These are phyloP conservation scores for Auricularia cornea DNA, from an alignment of 768 basidiomycete genomes.

Conservation along the genomic window DNA sequence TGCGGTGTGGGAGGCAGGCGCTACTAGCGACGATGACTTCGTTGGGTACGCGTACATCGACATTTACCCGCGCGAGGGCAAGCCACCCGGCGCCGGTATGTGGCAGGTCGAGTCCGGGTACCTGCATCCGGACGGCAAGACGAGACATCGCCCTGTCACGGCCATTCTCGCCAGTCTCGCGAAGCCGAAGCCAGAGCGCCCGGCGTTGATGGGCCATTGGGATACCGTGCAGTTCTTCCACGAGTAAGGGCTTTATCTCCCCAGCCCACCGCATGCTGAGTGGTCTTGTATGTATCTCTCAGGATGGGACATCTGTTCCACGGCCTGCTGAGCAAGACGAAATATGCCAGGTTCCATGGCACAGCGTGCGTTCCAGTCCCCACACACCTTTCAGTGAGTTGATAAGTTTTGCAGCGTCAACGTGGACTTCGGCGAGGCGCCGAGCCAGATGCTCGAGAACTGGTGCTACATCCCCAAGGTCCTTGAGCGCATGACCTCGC, in stretches of 20 bases:
- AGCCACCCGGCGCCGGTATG: conserved; percentile 84
- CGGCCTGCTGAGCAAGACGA: conserved; percentile 56
- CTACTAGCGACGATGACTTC: conserved; percentile 62
- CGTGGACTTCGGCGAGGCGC: conserved; percentile 81
- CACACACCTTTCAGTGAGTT: not conserved
- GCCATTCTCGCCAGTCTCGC: conserved; percentile 91
- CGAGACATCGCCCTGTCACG: conserved; percentile 59
- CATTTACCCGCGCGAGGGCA: conserved; percentile 72
- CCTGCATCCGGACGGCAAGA: conserved; percentile 39
- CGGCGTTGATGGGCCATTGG: conserved; percentile 75
- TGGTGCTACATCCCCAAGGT: conserved; percentile 87
- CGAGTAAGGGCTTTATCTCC: conserved; percentile 32
- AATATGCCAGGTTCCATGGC: conserved; percentile 79
- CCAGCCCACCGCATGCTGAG: no score
- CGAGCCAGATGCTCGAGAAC: conserved; percentile 88
- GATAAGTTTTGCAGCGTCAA: conserved; percentile 33
- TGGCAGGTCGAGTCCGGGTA: conserved; percentile 70
- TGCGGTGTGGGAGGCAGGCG: conserved; percentile 75
- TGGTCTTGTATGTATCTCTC: no score
- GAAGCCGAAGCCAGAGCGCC: conserved; percentile 70
- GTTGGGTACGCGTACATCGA: conserved; percentile 84
- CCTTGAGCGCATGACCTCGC: conserved; percentile 68
- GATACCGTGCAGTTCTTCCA: conserved; percentile 90
- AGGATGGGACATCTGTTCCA: conserved; percentile 63
- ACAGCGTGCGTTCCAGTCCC: conserved; percentile 36